Evolutionary conservation across 2,329 filamentous ascomycete species (phyloP).

Genomic region (Cryphonectria parasitica): DNA sequence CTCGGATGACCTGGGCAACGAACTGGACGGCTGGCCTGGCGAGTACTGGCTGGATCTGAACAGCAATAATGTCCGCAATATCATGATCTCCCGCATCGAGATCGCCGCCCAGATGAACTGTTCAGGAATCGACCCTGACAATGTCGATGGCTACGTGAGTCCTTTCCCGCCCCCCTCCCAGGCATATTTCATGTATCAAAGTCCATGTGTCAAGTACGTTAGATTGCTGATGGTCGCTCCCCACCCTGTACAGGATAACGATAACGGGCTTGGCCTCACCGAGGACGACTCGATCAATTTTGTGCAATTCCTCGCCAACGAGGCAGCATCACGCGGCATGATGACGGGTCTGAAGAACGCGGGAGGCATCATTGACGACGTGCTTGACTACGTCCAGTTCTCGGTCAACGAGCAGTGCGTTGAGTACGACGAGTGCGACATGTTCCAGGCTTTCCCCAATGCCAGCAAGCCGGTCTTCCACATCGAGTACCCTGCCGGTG

Average conservation of each 20-base stretch:
- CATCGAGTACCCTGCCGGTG: slow-evolving; percentile 61
- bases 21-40: slow-evolving; percentile 65
- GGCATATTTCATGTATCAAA: not conserved
- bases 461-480: slow-evolving; percentile 64
- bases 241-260: slow-evolving; percentile 49
- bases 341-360: slow-evolving; percentile 72
- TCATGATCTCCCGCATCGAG: slow-evolving; percentile 66
- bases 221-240: not conserved
- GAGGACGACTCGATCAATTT: slow-evolving; percentile 59
- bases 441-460: slow-evolving; percentile 53
- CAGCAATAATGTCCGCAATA: slow-evolving; percentile 60
- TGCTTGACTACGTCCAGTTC: slow-evolving; percentile 60
- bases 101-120: slow-evolving; percentile 65
- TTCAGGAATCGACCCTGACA: slow-evolving; percentile 72
- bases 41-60: slow-evolving; percentile 69
- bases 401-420: slow-evolving; percentile 67
- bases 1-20: slow-evolving; percentile 58
- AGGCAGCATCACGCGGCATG: slow-evolving; percentile 58
- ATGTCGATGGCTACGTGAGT: slow-evolving; percentile 67
- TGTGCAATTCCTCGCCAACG: slow-evolving; percentile 61
- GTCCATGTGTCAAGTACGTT: not conserved
- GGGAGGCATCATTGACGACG: slow-evolving; percentile 57
- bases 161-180: not conserved
- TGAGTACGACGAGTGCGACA: slow-evolving; percentile 55
- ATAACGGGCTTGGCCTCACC: slow-evolving; percentile 65